A percentile compares a stretch with the other conserved stretches of the same genome.
These are phyloP conservation scores for Candida freyschussii DNA, from an alignment of 1,139 yeast genomes.

Conservation along the genomic window DNA sequence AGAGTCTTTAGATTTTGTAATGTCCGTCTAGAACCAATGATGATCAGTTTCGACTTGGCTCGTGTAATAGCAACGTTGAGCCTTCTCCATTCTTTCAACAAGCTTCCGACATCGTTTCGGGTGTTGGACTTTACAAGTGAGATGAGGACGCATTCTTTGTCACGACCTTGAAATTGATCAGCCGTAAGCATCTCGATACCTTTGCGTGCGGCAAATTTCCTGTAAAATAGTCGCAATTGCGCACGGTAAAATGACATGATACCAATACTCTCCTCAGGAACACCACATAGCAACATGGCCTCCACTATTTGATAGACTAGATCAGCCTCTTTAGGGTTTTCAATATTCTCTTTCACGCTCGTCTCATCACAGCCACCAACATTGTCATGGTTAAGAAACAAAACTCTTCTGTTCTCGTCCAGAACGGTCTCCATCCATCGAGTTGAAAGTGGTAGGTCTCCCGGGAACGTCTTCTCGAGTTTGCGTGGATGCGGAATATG, in stretches of 20 bases:
- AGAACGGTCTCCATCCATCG: conserved; percentile 45
- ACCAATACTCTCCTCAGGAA: conserved; percentile 59
- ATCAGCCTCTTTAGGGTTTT: conserved; percentile 67
- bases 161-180: conserved; percentile 95
- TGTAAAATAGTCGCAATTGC: conserved; percentile 57
- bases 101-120: conserved; percentile 65
- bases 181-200: conserved; percentile 82
- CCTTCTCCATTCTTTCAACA: conserved; percentile 84
- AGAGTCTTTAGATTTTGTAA: conserved; percentile 52
- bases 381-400: conserved; percentile 74
- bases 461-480: conserved; percentile 12
- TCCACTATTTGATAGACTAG: conserved; percentile 60
- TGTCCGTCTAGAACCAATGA: conserved; percentile 73
- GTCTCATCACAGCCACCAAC: conserved; percentile 54
- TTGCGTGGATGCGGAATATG: conserved; percentile 35
- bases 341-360: conserved; percentile 58
- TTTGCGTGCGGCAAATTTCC: conserved; percentile 35
- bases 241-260: conserved; percentile 87
- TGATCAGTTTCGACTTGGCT: conserved; percentile 76
- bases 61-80: conserved; percentile 93
- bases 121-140: conserved; percentile 82
- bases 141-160: conserved; percentile 82
- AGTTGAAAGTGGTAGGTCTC: conserved; percentile 15
- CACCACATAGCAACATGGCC: conserved; percentile 57
- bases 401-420: conserved; percentile 50